phyloP scores from a whole-genome alignment of 2,329 filamentous ascomycete species.

The Calycina herbarum region DNA sequence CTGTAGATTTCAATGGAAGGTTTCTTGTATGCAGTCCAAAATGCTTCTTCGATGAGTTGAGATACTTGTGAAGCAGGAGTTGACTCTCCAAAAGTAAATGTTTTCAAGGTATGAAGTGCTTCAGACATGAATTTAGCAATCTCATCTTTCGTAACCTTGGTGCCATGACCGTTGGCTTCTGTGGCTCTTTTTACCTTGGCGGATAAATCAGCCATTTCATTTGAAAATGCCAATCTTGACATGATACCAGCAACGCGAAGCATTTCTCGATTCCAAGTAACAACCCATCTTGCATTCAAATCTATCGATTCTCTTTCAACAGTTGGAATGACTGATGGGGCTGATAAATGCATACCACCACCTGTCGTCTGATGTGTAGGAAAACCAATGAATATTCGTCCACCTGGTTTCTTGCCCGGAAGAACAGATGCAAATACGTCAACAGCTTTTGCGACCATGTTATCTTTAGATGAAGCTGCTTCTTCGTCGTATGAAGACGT shows the following conservation, averaged over 20 bases:
- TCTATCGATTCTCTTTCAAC: constrained; percentile 97
- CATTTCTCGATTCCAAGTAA: constrained; percentile 94
- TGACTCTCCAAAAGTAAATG: constrained; percentile 86
- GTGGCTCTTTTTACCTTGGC: constrained; percentile 53
- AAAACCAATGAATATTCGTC: constrained; percentile 95
- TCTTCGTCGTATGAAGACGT: constrained; percentile 91
- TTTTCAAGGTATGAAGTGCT: constrained; percentile 79
- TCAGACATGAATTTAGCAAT: constrained; percentile 71
- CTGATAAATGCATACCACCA: constrained; percentile 89
- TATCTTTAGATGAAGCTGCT: constrained; percentile 50
- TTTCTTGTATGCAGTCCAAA: constrained; percentile 87
- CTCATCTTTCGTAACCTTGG: constrained; percentile 60
- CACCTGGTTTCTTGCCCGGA: constrained; percentile 77
- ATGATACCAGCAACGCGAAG: constrained; percentile 87
- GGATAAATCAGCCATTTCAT: constrained; percentile 80
- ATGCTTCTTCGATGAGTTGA: constrained; percentile 87
- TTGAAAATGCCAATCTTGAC: constrained; percentile 80
- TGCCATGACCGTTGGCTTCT: constrained; percentile 43
- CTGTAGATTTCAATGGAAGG: constrained; percentile 86
- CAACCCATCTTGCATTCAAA: constrained; percentile 90
- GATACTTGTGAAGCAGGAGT: constrained; percentile 84
- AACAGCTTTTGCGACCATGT: constrained; percentile 54
- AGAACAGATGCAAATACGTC: constrained; percentile 91
- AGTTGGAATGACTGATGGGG: constrained; percentile 93
- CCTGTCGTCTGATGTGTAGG: constrained; percentile 97